Conservation (phyloP, 805 yeast species). For the Dipodascus geniculatus region DNA sequence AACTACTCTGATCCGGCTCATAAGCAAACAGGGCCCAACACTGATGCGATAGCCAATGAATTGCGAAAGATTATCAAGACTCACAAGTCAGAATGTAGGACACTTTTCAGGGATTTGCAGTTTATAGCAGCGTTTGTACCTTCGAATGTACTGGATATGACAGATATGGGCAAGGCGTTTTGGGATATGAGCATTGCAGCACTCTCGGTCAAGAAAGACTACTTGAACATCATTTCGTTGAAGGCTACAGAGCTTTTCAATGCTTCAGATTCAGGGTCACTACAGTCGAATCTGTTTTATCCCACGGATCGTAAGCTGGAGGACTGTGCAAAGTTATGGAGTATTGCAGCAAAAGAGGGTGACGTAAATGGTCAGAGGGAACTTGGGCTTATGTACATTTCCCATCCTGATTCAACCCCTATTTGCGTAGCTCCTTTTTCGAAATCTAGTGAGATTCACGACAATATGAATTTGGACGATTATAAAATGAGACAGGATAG, state of each 20-base stretch:
- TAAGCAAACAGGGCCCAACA: slow-evolving; percentile 12
- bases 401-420: slow-evolving; percentile 20
- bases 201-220: slow-evolving; percentile 19
- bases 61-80: slow-evolving; percentile 18
- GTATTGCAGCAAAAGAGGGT: slow-evolving; percentile 20
- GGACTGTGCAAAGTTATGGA: slow-evolving; percentile 20
- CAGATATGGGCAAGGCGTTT: slow-evolving; percentile 23
- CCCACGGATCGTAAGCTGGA: slow-evolving; percentile 11
- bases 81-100: slow-evolving; percentile 20
- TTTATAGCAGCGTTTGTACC: slow-evolving; percentile 25
- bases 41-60: slow-evolving; percentile 25
- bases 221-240: slow-evolving; percentile 12
- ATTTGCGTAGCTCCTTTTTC: slow-evolving; percentile 16
- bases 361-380: slow-evolving; percentile 19
- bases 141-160: slow-evolving; percentile 18
- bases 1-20: neutral
- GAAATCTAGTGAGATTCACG: slow-evolving; percentile 16
- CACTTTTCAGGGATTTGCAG: slow-evolving; percentile 26
- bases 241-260: slow-evolving; percentile 18
- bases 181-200: slow-evolving; percentile 28
- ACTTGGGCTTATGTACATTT: slow-evolving; percentile 19
- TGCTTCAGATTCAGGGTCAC: slow-evolving; percentile 1
- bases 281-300: slow-evolving; percentile 13
- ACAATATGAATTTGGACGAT: slow-evolving; percentile 11
- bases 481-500: slow-evolving; percentile 10